Base-by-base conservation (phyloP, 2,329 filamentous ascomycete genomes). In the Erysiphe pisi region DNA sequence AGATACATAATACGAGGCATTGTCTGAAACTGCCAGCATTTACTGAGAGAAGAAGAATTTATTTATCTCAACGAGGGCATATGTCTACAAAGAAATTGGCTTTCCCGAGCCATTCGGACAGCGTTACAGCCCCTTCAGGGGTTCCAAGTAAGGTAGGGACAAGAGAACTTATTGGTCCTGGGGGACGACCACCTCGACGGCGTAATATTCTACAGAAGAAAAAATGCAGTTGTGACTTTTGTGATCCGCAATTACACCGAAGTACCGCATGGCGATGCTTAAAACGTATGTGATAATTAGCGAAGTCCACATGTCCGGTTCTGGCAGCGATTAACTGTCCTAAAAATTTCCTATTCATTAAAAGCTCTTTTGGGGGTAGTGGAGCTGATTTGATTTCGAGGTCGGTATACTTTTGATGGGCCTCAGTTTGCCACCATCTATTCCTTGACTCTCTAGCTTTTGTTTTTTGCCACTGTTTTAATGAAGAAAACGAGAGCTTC, bases 201-300 rank as follows among this genome's bases (percentile, higher is more conserved):
- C 58, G 58, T 16, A 65, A n/a, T 25, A 65, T 65, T 25, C n/a
- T n/a, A 65, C 58, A 65, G 28, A 65, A 65, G 14, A 65, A n/a
- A 65, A 65, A 65, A 28, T 65, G 16, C n/a, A n/a, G 20, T 25
- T 16, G 58, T 14, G 58, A 25, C 28, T 65, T 70, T 36, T 36
- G n/a, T 12, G 25, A 36, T 36, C 63, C 12, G n/a, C 63, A 70
- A 70, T 40, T 1, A 40, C 1, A 70, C 25, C 36, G 28, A 20
- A 70, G 12, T 43, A 1, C 1, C 1, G 63, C 25, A 22, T 49
- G 11, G 11, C 11, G 9, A 49, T 49, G 47, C 20, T 49, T 49
- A 20, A 9, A 49, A 20, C 47, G 47, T 11, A 9, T 49, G 47
- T 49, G 20, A 20, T 49, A 49, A 11, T 9, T 49, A 49, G 20